A percentile compares a stretch with the other conserved stretches of the same genome.
Evolutionary conservation across 169 alveolate genomes (phyloP).

Genomic region (Ichthyophthirius multifiliis): DNA sequence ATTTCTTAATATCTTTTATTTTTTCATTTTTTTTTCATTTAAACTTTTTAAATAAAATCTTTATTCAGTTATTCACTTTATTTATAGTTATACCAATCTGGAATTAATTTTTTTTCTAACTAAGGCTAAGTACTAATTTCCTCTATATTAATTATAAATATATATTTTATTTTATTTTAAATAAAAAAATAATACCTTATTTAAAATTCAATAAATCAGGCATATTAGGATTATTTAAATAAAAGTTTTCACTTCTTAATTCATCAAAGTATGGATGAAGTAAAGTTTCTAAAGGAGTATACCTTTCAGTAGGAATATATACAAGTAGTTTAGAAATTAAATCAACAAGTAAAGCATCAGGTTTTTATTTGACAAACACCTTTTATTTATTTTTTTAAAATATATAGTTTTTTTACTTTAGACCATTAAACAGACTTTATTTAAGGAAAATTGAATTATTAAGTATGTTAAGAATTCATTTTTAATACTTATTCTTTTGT

Average conservation of each 20-base stretch:
- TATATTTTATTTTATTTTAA: too few species aligned
- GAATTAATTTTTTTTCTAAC: background rate
- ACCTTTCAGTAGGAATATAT: conserved; percentile 65
- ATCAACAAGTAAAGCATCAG: conserved; percentile 57
- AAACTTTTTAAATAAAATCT: background rate
- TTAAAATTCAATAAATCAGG: conserved; percentile 75
- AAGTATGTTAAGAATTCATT: conserved; percentile 66
- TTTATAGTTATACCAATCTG: conserved; percentile 14
- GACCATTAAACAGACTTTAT: conserved; percentile 69
- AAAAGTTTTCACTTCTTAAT: conserved; percentile 52
- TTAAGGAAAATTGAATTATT: conserved; percentile 65
- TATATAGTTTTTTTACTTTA: conserved; percentile 25
- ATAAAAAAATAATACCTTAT: background rate
- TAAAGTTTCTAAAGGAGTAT: conserved; percentile 58
- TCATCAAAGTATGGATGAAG: conserved; percentile 75
- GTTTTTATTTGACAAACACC: conserved; percentile 43
- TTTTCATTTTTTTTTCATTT: too few species aligned
- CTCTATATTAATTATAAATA: background rate
- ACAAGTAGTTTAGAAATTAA: conserved; percentile 55
- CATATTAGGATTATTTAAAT: conserved; percentile 51
- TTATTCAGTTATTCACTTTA: background rate
- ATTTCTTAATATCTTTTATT: too few species aligned
- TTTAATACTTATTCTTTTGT: conserved; percentile 54
- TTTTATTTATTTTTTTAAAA: background rate
- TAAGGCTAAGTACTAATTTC: conserved; percentile 6